A percentile compares a stretch with the other conserved stretches of the same genome.
phyloP scores from a whole-genome alignment of 2,329 filamentous ascomycete genomes.

The Pseudogymnoascus sp. region DNA sequence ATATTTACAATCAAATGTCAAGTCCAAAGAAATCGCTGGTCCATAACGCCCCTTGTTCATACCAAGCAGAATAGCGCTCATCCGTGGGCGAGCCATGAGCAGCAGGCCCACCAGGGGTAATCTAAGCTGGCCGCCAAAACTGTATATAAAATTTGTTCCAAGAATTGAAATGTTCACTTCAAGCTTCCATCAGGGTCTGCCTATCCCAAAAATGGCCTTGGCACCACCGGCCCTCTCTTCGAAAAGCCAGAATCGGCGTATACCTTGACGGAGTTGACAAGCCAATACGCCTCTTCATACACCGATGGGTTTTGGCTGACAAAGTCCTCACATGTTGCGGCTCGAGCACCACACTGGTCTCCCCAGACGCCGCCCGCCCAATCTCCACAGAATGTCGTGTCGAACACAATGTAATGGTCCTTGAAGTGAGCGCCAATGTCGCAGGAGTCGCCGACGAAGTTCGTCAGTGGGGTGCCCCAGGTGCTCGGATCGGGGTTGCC shows the following conservation, averaged over 20 bases:
- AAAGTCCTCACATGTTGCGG: slow-evolving; percentile 60
- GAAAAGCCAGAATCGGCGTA: slow-evolving; percentile 29
- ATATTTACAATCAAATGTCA: slow-evolving; percentile 5
- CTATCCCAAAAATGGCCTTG: neutral
- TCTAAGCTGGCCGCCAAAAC: neutral
- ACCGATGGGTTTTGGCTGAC: slow-evolving; percentile 62
- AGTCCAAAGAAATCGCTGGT: neutral
- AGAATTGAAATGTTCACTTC: neutral
- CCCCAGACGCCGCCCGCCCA: slow-evolving; percentile 72
- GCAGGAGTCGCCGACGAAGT: slow-evolving; percentile 62
- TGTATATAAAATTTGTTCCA: neutral
- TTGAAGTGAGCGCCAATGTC: slow-evolving; percentile 63
- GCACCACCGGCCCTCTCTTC: neutral
- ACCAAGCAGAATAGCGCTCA: neutral
- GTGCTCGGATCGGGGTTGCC: slow-evolving; percentile 52
- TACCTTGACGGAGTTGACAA: slow-evolving; percentile 62
- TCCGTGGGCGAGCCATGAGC: neutral
- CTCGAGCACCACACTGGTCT: slow-evolving; percentile 53
- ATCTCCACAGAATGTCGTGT: slow-evolving; percentile 79
- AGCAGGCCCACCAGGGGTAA: neutral
- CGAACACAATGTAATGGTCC: slow-evolving; percentile 67
- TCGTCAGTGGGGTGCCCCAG: slow-evolving; percentile 64
- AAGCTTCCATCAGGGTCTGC: neutral
- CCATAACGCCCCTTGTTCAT: neutral
- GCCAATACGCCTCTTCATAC: slow-evolving; percentile 70